Evolutionary conservation across 148 eudicot species (phyloP).

Genomic region (Talinum fruticosum): DNA sequence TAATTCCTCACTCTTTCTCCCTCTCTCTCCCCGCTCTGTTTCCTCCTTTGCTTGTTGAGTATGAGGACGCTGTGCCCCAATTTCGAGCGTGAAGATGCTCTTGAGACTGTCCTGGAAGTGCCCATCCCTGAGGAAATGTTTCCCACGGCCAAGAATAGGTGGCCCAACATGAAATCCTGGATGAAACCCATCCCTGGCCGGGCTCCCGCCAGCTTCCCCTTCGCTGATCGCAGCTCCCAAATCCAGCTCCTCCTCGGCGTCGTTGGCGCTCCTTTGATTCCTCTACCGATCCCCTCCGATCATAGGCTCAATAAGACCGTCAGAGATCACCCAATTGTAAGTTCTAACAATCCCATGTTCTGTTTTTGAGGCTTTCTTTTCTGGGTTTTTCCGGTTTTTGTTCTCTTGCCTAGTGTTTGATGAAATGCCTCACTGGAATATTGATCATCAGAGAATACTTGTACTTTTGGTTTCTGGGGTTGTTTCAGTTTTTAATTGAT

Average conservation of each 20-base stretch:
- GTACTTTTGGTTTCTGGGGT: no score
- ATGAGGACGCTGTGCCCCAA: slow-evolving; percentile 93
- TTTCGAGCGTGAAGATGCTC: slow-evolving; percentile 73
- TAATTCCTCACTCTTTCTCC: neutral
- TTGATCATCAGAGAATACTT: no score
- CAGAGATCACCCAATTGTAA: slow-evolving; percentile 77
- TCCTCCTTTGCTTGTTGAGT: neutral
- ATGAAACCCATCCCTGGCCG: slow-evolving; percentile 35
- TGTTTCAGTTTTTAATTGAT: neutral
- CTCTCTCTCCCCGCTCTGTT: neutral
- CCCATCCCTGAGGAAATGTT: slow-evolving; percentile 91
- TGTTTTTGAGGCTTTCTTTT: neutral
- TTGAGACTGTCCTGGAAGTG: slow-evolving; percentile 87
- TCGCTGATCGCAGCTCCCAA: slow-evolving; percentile 46
- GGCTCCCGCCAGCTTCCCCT: slow-evolving; percentile 27
- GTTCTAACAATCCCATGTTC: slow-evolving; percentile 6
- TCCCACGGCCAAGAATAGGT: slow-evolving; percentile 37
- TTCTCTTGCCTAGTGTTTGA: slow-evolving; percentile 7
- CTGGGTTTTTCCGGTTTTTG: neutral
- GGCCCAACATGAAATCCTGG: slow-evolving; percentile 84
- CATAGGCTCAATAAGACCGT: slow-evolving; percentile 32
- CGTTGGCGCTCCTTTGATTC: slow-evolving; percentile 83
- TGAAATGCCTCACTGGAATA: neutral
- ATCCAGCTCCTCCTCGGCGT: slow-evolving; percentile 81
- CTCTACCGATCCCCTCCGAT: slow-evolving; percentile 50